Conservation (phyloP, 2,329 filamentous ascomycete genomes). For the Aureobasidium sp. region DNA sequence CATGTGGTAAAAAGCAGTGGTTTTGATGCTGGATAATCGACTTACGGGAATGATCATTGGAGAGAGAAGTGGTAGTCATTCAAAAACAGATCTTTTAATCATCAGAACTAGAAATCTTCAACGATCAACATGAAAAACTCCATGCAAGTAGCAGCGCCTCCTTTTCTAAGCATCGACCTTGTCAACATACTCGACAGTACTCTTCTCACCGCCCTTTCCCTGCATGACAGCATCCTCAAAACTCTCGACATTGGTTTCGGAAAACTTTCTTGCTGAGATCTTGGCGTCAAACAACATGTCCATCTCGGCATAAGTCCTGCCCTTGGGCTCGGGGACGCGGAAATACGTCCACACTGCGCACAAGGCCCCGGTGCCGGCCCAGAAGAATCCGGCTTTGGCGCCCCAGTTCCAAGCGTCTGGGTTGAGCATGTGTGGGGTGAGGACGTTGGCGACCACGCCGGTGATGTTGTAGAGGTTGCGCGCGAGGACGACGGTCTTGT, state of each 20-base stretch:
- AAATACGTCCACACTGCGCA: slow-evolving; percentile 39
- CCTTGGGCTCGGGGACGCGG: slow-evolving; percentile 38
- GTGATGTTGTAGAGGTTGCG: no score
- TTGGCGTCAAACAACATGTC: slow-evolving; percentile 38
- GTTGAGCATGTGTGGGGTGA: slow-evolving; percentile 25
- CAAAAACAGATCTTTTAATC: no score
- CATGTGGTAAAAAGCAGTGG: no score
- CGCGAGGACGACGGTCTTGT: slow-evolving; percentile 23
- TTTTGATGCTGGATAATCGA: no score
- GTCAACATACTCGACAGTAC: background rate
- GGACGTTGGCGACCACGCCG: slow-evolving; percentile 17
- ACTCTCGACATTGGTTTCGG: background rate
- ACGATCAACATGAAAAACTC: no score
- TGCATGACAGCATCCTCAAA: background rate
- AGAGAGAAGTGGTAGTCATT: no score
- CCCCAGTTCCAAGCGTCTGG: slow-evolving; percentile 31
- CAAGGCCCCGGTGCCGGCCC: slow-evolving; percentile 31
- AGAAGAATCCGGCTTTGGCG: slow-evolving; percentile 36
- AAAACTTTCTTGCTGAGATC: slow-evolving; percentile 34
- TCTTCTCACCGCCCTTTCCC: background rate
- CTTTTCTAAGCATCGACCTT: background rate
- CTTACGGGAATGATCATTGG: no score
- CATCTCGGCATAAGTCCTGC: slow-evolving; percentile 36
- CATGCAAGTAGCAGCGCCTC: no score
- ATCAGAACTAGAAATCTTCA: no score